A percentile compares a stretch with the other conserved stretches of the same genome.
phyloP scores from a whole-genome alignment of 2,329 filamentous ascomycete species.

The Fusarium tjaetaba region DNA sequence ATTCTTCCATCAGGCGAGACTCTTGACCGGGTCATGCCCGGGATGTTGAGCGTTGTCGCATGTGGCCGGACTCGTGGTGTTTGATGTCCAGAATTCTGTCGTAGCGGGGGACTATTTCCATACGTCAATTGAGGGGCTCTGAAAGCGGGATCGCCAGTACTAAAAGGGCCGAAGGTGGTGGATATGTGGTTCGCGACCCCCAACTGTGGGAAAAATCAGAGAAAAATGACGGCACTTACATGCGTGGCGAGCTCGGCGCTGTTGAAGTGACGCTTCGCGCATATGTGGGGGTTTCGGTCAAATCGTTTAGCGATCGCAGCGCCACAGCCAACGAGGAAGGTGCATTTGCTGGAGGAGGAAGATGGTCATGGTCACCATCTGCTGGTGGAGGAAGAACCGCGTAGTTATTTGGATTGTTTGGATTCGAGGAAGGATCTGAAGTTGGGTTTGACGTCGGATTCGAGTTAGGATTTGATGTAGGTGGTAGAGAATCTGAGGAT shows the following conservation, averaged over 20 bases:
- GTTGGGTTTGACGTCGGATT: constrained; percentile 41
- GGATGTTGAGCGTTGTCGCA: constrained; percentile 95
- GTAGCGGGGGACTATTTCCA: constrained; percentile 67
- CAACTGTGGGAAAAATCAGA: constrained; percentile 11
- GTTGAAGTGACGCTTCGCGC: constrained; percentile 67
- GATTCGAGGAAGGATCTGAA: constrained; percentile 37
- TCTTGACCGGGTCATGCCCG: constrained; percentile 93
- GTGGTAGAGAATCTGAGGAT: constrained; percentile 31
- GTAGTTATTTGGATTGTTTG: constrained; percentile 44
- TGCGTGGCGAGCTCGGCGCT: constrained; percentile 66
- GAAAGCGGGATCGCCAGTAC: constrained; percentile 29
- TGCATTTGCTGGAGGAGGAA: constrained; percentile 39
- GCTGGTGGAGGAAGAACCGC: constrained; percentile 49
- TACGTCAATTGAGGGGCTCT: constrained; percentile 33
- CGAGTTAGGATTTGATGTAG: constrained; percentile 31
- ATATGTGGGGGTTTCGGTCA: constrained; percentile 65
- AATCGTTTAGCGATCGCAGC: constrained; percentile 55
- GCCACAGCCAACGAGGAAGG: constrained; percentile 53
- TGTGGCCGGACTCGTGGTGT: constrained; percentile 83
- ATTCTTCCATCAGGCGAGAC: constrained; percentile 97
- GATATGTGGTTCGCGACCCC: constrained; percentile 34
- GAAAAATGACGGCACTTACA: constrained; percentile 55
- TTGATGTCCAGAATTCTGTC: constrained; percentile 78
- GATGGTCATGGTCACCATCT: constrained; percentile 45
- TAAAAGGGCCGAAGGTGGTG: constrained; percentile 38